Base-by-base conservation (phyloP, 179 eudicot species). In the Sideroxylon spinosum region DNA sequence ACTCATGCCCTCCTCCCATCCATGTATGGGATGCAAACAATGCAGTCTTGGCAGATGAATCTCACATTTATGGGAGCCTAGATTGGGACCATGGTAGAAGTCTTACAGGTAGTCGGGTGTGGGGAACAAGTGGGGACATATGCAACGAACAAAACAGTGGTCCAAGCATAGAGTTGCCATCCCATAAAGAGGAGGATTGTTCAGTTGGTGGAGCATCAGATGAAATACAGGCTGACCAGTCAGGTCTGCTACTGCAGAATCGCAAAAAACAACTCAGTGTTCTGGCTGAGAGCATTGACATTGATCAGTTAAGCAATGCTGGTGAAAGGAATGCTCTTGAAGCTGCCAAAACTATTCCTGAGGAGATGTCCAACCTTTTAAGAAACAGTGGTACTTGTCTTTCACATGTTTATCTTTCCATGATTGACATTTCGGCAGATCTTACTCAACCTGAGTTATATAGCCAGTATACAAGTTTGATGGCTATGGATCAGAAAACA, bases 21-120 rank as follows among this genome's bases (percentile, higher is more conserved):
- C 90, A 82, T 81, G 91, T 85, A 57, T 95, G 98, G 98, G 95
- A 93, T 82, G 83, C 89, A 59, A 90, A 79, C 76, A 93, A 85
- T 78, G 82, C 90, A 75, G 87, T 89, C 23, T 87, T 82, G 62
- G 86, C 93, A 79, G 93, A 93, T 53, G 97, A 91, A 68, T 71
- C 92, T 64, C 88, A 90, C 78, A 75, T 87, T 64, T 94, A 81
- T 82, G 92, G 90, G 68, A 87, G 92, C 66, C 85, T 82, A 44
- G 88, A 86, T 81, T 88, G 88, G 89, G 89, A 88, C 68, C 84
- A 71, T 68, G 72, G 75, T 17, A 82, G 91, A 81, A 80, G 53
- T 26, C 37, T 84, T 1, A 52, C 83, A 8, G 78, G 79, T 84
- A 80, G 69, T 68, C 88, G 84, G 72, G 86, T 84, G 65, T 87